Percentiles rank a stretch among this genome's conserved stretches.
Evolutionary conservation across 2,329 filamentous ascomycete genomes (phyloP).

Genomic region (Aspergillus fumigatus): DNA sequence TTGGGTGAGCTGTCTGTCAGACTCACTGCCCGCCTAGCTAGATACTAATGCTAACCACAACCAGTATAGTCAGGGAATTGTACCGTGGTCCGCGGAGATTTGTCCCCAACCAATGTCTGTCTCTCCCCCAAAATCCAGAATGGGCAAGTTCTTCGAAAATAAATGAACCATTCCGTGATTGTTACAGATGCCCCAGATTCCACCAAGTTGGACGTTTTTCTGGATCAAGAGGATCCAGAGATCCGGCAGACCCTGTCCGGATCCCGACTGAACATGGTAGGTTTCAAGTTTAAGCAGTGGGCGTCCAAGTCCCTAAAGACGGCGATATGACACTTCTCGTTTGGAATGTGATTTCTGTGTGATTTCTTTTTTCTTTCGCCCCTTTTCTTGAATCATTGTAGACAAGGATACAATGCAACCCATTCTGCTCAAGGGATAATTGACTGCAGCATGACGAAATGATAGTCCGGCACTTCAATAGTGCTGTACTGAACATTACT

Average conservation of each 20-base stretch:
- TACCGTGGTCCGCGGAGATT: neutral
- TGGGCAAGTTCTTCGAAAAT: constrained; percentile 1
- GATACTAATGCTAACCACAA: neutral
- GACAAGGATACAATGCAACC: neutral
- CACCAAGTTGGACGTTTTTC: too few species aligned
- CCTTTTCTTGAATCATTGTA: neutral
- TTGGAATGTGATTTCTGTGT: neutral
- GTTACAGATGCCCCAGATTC: too few species aligned
- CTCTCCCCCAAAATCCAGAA: neutral
- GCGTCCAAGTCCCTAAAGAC: too few species aligned
- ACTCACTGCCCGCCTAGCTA: neutral
- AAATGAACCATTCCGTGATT: neutral
- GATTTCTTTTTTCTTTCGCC: neutral
- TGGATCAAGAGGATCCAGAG: neutral
- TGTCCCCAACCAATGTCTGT: neutral
- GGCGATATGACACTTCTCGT: too few species aligned
- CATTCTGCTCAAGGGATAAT: neutral
- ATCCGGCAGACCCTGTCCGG: constrained; percentile 12
- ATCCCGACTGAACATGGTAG: neutral
- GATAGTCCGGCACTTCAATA: neutral
- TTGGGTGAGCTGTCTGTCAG: neutral
- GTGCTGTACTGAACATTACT: neutral
- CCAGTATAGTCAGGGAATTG: neutral
- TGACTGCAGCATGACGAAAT: neutral
- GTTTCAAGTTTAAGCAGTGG: neutral